Evolutionary conservation across 1,284 basidiomycete species (phyloP).

Genomic region (Irpex sp.): DNA sequence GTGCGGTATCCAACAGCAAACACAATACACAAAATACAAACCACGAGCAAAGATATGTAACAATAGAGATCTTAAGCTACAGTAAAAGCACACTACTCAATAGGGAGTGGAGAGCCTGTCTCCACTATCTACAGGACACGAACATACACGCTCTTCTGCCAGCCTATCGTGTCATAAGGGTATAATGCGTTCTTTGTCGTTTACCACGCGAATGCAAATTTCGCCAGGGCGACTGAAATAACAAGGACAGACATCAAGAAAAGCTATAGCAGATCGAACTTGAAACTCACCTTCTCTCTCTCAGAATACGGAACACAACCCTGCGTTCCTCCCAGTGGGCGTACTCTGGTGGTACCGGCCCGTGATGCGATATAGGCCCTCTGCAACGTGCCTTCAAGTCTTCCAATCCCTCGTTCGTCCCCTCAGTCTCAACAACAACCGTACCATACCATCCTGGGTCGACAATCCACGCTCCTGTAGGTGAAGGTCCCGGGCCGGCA

Average conservation of each 20-base stretch:
- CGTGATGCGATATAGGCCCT: conserved; percentile 48
- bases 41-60: background rate
- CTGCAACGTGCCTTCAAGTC: conserved; percentile 74
- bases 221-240: conserved; percentile 68
- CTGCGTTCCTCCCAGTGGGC: conserved; percentile 43
- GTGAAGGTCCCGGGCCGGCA: conserved; percentile 25
- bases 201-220: conserved; percentile 71
- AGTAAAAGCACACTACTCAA: background rate
- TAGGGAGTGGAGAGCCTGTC: background rate
- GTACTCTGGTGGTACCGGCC: conserved; percentile 24
- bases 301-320: conserved; percentile 66
- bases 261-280: background rate
- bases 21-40: background rate
- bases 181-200: conserved; percentile 53
- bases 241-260: conserved; percentile 7
- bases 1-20: background rate
- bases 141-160: background rate
- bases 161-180: conserved; percentile 18
- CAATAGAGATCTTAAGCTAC: background rate
- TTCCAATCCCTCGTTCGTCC: conserved; percentile 77
- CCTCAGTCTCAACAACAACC: conserved; percentile 77
- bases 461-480: conserved; percentile 45
- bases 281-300: conserved; percentile 67
- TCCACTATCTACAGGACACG: background rate
- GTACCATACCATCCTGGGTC: conserved; percentile 79